Evolutionary conservation across 1,139 yeast species (phyloP).

Genomic region (Ashbya aceris): DNA sequence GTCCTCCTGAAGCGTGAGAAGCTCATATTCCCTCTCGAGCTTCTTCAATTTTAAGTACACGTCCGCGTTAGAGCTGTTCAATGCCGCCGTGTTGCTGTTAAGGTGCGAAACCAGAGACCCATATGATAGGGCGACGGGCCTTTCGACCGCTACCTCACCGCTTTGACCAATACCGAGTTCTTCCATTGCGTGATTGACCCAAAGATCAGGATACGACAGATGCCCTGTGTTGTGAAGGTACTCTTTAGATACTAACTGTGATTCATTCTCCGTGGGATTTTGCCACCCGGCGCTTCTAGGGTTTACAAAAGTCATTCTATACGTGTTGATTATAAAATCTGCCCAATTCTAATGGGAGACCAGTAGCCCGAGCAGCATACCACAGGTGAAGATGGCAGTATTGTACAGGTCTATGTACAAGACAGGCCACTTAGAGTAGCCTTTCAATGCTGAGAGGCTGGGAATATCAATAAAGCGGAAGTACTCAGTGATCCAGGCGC

Average conservation of each 20-base stretch:
- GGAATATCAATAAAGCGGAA: too few species aligned
- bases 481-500: too few species aligned
- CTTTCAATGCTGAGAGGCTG: too few species aligned
- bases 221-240: neutral
- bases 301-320: neutral
- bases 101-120: constrained; percentile 24
- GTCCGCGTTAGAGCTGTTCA: constrained; percentile 40
- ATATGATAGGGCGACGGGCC: constrained; percentile 19
- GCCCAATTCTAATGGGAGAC: neutral
- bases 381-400: neutral
- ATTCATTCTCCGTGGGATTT: neutral
- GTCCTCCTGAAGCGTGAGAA: constrained; percentile 81
- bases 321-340: neutral
- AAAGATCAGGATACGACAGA: too few species aligned
- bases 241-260: too few species aligned
- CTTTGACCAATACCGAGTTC: constrained; percentile 44
- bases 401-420: neutral
- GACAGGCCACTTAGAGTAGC: too few species aligned
- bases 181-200: constrained; percentile 35
- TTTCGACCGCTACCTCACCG: constrained; percentile 16
- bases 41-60: constrained; percentile 77
- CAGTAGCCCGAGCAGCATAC: neutral
- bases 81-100: constrained; percentile 10
- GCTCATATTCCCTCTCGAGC: constrained; percentile 80
- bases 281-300: constrained; percentile 9